Conservation (phyloP, 2,329 filamentous ascomycete genomes). For the Aspergillus sp. region DNA sequence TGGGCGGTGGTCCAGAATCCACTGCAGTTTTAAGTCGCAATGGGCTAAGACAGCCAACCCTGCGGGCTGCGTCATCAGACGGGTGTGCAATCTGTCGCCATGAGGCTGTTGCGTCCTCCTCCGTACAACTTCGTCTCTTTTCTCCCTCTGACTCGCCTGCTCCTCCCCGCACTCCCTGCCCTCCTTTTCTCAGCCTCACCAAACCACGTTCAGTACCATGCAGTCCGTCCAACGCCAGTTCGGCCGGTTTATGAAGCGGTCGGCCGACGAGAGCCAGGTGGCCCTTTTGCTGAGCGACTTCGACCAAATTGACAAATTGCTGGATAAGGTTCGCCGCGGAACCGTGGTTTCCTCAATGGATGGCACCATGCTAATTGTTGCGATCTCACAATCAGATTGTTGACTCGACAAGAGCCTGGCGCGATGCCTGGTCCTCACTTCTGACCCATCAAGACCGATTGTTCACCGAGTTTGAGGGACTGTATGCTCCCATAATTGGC, state of each 20-base stretch:
- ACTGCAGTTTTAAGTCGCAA: conserved; percentile 8
- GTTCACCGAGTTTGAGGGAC: conserved; percentile 65
- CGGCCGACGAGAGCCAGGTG: conserved; percentile 75
- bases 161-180: background rate
- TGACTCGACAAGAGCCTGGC: conserved; percentile 72
- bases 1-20: conserved; percentile 10
- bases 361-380: background rate
- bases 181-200: background rate
- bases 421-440: conserved; percentile 74
- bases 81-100: background rate
- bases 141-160: background rate
- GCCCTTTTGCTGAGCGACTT: conserved; percentile 75
- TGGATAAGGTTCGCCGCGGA: conserved; percentile 61
- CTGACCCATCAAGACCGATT: conserved; percentile 67
- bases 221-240: conserved; percentile 68
- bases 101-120: conserved; percentile 13
- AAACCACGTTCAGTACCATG: conserved; percentile 27
- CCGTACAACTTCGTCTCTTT: background rate
- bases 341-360: background rate
- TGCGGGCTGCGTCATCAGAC: conserved; percentile 21
- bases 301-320: conserved; percentile 73
- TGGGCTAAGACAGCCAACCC: background rate
- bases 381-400: conserved; percentile 58
- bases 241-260: conserved; percentile 68
- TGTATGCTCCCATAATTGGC: conserved; percentile 76